Evolutionary conservation across 768 basidiomycete genomes (phyloP).

Genomic region (Boletus reticuloceps): DNA sequence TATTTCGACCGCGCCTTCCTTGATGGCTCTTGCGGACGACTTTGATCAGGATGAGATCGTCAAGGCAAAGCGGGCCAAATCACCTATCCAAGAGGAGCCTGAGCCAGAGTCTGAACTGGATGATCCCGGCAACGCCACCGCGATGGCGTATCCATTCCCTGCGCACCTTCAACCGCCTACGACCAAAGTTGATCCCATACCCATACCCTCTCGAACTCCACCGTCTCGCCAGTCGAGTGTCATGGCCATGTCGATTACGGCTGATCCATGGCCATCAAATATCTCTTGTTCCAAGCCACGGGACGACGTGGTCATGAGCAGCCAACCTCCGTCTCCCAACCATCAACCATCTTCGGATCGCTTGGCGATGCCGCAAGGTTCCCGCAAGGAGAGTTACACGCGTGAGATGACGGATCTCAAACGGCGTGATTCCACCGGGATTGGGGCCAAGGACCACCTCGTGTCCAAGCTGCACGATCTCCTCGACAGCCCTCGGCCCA

Average conservation of each 20-base stretch:
- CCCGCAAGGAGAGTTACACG: conserved; percentile 17
- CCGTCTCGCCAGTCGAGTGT: conserved; percentile 27
- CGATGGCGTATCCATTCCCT: conserved; percentile 23
- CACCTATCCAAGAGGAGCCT: conserved; percentile 22
- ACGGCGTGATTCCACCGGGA: conserved; percentile 17
- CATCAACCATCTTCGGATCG: conserved; percentile 28
- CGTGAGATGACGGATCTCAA: conserved; percentile 26
- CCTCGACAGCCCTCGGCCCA: conserved; percentile 39
- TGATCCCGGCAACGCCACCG: conserved; percentile 5
- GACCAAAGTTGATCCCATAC: conserved; percentile 24
- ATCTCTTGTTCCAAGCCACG: conserved; percentile 27
- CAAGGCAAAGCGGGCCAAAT: conserved; percentile 16
- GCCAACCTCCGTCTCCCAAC: conserved; percentile 26
- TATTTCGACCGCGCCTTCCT: conserved; percentile 27
- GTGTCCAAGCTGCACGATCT: conserved; percentile 46
- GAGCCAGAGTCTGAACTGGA: conserved; percentile 28
- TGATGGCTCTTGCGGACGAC: conserved; percentile 30
- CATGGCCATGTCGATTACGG: conserved; percentile 27
- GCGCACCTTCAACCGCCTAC: conserved; percentile 24
- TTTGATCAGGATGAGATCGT: conserved; percentile 27
- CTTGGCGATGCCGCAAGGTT: conserved; percentile 8
- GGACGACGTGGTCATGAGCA: conserved; percentile 28
- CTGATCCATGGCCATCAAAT: conserved; percentile 24
- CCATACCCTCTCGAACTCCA: conserved; percentile 28
- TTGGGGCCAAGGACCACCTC: conserved; percentile 29